These are phyloP conservation scores for Davidsoniella eucalypti DNA, from an alignment of 2,329 filamentous ascomycete genomes.

Conservation along the genomic window DNA sequence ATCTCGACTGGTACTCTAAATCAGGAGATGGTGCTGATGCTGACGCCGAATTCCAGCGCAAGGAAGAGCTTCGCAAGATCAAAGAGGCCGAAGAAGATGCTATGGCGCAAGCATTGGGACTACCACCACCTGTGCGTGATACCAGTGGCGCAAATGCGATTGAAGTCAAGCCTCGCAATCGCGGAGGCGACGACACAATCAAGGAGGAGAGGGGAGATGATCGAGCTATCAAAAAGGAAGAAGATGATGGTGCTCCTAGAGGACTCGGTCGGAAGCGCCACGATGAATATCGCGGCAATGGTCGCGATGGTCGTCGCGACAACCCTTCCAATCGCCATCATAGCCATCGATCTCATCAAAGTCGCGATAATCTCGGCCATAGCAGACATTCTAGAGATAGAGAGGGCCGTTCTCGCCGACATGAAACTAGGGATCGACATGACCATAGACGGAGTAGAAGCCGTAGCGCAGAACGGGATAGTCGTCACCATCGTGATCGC, in stretches of 20 bases:
- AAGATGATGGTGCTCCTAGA: not conserved
- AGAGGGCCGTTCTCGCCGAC: no score
- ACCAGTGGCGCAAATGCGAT: conserved; percentile 51
- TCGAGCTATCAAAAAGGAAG: not conserved
- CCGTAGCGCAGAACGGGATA: not conserved
- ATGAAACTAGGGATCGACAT: not conserved
- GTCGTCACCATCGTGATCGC: not conserved
- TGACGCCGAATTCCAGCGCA: conserved; percentile 42
- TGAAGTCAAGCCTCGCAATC: conserved; percentile 26
- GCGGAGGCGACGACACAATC: not conserved
- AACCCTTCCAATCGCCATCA: not conserved
- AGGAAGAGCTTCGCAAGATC: conserved; percentile 62
- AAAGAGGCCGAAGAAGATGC: conserved; percentile 92
- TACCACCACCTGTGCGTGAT: conserved; percentile 50
- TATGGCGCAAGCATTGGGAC: conserved; percentile 63
- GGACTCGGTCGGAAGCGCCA: not conserved
- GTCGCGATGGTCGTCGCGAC: not conserved
- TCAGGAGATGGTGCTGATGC: conserved; percentile 30
- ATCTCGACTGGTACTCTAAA: conserved; percentile 49
- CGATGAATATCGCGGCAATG: not conserved
- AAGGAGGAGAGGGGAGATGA: not conserved
- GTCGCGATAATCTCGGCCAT: not conserved
- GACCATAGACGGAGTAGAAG: not conserved
- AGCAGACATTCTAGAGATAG: not conserved
- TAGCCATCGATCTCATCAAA: not conserved